Base-by-base conservation (phyloP, 306 rosid species). In the Leucaena leucocephala region DNA sequence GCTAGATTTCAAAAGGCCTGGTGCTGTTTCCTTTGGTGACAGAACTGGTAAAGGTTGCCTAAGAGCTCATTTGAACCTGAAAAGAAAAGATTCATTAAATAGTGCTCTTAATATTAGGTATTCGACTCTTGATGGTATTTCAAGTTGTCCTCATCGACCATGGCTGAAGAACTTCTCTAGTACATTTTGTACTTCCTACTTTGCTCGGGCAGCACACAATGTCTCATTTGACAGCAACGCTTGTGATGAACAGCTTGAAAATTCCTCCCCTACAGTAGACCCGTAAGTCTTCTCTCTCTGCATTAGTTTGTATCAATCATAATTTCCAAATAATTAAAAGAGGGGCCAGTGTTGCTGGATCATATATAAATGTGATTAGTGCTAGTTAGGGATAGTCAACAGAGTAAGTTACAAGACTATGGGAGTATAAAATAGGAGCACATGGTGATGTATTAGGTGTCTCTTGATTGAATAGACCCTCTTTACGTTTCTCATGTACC, bases 171-270 rank as follows among this genome's bases (percentile, higher is more conserved):
- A 62, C 82, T 59, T 77, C 19, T 85, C 83, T 36, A 22, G 72
- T 42, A 75, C 81, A 7, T 76, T 84, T 59, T 83, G 79, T 59
- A 71, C 80, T 40, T 84, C 87, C 87, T 75, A 49, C 74, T 85
- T 89, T 66, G 76, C 91, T 68, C 86, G 90, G 45, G 88, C 93
- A 61, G 91, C 89, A 39, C 90, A 87, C 70, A 87, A 84, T 86
- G 83, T 90, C 39, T 86, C 94, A 17, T 79, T 83, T 74, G 94
- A 91, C 68, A 77, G 85, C 42, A 84, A 74, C 80, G 75, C 85
- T 77, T 78, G 52, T 38, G 90, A 91, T 66, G 90, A 87, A 75
- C 91, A 72, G 80, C 77, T 69, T 44, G 72, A 81, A 69, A 80
- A 82, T 73, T 72, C 91, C 12, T 55, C 90, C 71, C 59, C 64